Percentiles rank a stretch among this genome's conserved stretches.
phyloP scores from a whole-genome alignment of 2,329 filamentous ascomycete species.

The Botrytis porri region DNA sequence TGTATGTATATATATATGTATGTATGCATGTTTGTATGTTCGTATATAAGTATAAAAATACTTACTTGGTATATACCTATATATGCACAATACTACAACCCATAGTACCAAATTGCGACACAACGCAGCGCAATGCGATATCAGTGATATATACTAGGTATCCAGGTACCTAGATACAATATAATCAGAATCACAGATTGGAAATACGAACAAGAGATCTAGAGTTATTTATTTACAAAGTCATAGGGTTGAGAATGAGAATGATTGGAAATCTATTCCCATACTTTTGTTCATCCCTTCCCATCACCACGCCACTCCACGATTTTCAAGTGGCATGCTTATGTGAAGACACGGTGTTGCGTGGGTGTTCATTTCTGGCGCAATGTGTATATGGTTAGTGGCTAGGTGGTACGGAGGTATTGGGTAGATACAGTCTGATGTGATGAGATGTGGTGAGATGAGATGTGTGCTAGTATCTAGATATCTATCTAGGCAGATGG shows the following conservation, averaged over 20 bases:
- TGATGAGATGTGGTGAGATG: background rate
- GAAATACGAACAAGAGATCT: background rate
- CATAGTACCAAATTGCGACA: background rate
- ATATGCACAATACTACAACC: background rate
- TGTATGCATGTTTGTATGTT: no score
- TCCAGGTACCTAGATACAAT: background rate
- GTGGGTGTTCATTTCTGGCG: background rate
- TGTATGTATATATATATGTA: no score
- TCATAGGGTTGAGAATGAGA: background rate
- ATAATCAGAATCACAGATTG: background rate
- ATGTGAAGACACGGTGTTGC: background rate
- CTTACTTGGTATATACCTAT: no score
- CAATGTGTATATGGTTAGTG: no score
- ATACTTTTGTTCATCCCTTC: no score
- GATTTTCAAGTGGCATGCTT: background rate
- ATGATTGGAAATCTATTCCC: background rate
- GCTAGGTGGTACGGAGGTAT: no score
- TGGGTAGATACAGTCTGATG: background rate
- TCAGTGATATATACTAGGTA: background rate
- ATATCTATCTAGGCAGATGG: background rate
- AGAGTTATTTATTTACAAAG: no score
- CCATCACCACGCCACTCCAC: no score
- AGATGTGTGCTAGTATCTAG: background rate
- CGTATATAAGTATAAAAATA: no score
- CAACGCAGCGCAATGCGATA: background rate